Evolutionary conservation across 192 early-diverging fungal genomes (phyloP).

Genomic region (Mortierella antarctica): DNA sequence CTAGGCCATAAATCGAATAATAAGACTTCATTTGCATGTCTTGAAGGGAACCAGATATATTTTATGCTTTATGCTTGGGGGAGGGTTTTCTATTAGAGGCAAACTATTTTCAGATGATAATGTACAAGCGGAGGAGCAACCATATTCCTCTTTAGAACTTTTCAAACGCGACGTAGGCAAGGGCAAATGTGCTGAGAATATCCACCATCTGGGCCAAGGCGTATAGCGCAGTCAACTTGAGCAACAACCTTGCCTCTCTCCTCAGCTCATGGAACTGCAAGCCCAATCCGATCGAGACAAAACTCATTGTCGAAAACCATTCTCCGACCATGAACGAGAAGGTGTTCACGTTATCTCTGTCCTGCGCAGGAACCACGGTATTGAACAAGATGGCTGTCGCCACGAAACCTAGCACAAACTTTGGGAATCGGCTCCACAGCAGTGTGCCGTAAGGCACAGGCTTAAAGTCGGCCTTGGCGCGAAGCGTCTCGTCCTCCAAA

Average conservation of each 20-base stretch:
- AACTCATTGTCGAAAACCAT: slow-evolving; percentile 64
- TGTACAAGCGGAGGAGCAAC: background rate
- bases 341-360: slow-evolving; percentile 47
- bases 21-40: too few species aligned
- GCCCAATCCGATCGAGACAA: slow-evolving; percentile 64
- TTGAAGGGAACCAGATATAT: too few species aligned
- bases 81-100: too few species aligned
- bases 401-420: slow-evolving; percentile 63
- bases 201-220: slow-evolving; percentile 61
- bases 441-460: slow-evolving; percentile 33
- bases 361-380: slow-evolving; percentile 49
- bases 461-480: slow-evolving; percentile 32
- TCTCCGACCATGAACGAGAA: slow-evolving; percentile 65
- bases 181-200: slow-evolving; percentile 53
- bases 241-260: slow-evolving; percentile 51
- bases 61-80: too few species aligned
- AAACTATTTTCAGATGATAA: background rate
- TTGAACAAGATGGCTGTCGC: slow-evolving; percentile 61
- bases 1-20: too few species aligned
- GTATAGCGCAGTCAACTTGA: slow-evolving; percentile 59
- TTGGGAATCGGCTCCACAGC: slow-evolving; percentile 63
- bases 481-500: slow-evolving; percentile 24
- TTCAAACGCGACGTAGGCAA: slow-evolving; percentile 62
- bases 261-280: slow-evolving; percentile 62
- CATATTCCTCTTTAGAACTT: slow-evolving; percentile 11